These are phyloP conservation scores for Paramyrothecium roridum DNA, from an alignment of 2,329 filamentous ascomycete genomes.

Conservation along the genomic window DNA sequence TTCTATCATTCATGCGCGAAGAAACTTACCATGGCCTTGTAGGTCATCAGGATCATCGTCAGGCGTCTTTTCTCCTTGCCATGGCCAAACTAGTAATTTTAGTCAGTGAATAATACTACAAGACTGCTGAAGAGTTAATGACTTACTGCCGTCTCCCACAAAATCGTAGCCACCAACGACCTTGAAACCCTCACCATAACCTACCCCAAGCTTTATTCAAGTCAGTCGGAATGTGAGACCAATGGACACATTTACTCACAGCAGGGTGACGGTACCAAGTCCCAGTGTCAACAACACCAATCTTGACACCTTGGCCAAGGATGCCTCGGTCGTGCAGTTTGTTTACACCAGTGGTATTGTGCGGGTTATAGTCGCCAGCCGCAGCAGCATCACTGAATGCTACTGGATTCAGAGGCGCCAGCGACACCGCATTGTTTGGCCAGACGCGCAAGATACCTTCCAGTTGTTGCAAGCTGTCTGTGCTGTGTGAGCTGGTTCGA, in stretches of 20 bases:
- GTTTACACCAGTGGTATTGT: conserved; percentile 17
- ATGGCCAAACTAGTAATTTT: no score
- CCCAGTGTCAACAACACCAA: conserved; percentile 22
- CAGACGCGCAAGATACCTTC: conserved; percentile 16
- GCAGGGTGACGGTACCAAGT: conserved; percentile 17
- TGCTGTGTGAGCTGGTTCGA: conserved; percentile 7
- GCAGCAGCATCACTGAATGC: background rate
- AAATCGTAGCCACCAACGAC: conserved; percentile 18
- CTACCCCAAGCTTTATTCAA: conserved; percentile 12
- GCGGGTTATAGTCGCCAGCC: conserved; percentile 13
- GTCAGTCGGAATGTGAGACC: background rate
- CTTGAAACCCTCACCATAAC: conserved; percentile 17
- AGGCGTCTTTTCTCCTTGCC: conserved; percentile 5
- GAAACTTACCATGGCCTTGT: conserved; percentile 14
- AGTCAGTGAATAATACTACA: no score
- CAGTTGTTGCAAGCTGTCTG: conserved; percentile 12
- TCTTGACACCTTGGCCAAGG: conserved; percentile 17
- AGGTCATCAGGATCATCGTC: conserved; percentile 21
- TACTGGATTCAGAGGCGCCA: background rate
- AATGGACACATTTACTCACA: conserved; percentile 1
- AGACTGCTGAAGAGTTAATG: background rate
- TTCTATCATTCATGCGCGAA: no score
- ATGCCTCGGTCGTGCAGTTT: conserved; percentile 17
- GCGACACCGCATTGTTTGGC: conserved; percentile 5
- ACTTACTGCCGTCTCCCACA: conserved; percentile 9